Evolutionary conservation across 257 asterid species (phyloP).

Genomic region (Salvia hispanica): DNA sequence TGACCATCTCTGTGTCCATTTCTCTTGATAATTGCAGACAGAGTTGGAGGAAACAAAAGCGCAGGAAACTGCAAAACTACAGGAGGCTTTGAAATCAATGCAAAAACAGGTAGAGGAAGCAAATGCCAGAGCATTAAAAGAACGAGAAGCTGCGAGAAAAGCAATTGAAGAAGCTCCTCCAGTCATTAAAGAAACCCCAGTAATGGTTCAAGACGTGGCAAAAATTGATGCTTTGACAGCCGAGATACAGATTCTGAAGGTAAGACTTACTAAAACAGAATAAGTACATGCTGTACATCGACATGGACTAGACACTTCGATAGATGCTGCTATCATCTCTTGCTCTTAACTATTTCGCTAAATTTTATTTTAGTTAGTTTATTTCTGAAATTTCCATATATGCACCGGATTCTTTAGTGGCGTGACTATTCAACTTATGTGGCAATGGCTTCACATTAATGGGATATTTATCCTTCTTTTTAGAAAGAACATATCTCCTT

Average conservation of each 20-base stretch:
- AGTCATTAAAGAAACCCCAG: conserved; percentile 94
- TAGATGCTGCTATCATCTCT: conserved; percentile 6
- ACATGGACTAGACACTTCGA: conserved; percentile 7
- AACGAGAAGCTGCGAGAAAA: conserved; percentile 84
- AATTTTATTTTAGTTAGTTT: conserved; percentile 13
- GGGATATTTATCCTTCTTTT: background rate
- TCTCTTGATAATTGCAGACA: conserved; percentile 59
- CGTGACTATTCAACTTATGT: background rate
- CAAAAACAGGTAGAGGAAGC: conserved; percentile 88
- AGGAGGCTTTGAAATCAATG: conserved; percentile 78
- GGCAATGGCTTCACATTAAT: conserved; percentile 8
- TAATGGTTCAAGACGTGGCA: conserved; percentile 83
- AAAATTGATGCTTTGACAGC: conserved; percentile 79
- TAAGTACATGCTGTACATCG: conserved; percentile 24
- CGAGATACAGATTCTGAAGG: conserved; percentile 80
- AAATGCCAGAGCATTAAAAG: conserved; percentile 75
- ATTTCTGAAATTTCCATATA: background rate
- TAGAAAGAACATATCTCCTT: conserved; percentile 1
- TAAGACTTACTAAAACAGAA: conserved; percentile 28
- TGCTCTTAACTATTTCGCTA: conserved; percentile 16
- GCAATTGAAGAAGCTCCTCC: conserved; percentile 99
- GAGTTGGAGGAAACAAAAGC: conserved; percentile 94
- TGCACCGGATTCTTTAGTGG: background rate
- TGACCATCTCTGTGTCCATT: conserved; percentile 34
- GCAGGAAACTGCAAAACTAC: conserved; percentile 79